Conservation (phyloP, 441 rosid genomes). For the Populus hybrid region DNA sequence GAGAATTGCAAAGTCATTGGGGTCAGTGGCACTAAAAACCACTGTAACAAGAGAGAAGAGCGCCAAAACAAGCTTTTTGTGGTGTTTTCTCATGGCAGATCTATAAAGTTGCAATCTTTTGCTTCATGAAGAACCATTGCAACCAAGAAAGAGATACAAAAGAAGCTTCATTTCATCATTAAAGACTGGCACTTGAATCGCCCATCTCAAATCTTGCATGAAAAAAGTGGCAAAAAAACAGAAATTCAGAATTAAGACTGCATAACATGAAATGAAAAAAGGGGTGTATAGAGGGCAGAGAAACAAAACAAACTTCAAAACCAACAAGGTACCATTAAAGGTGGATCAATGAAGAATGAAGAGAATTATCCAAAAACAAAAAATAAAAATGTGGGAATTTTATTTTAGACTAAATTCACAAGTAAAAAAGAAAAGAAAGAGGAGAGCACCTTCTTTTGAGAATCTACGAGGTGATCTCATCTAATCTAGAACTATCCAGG, state of each 20-base stretch:
- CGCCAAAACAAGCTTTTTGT: constrained; percentile 23
- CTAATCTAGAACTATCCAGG: background rate
- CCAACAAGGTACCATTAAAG: constrained; percentile 1
- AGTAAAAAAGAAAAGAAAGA: background rate
- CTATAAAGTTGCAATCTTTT: constrained; percentile 16
- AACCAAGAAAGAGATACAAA: constrained; percentile 5
- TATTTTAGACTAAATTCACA: background rate
- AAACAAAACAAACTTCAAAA: background rate
- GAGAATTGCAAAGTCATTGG: constrained; percentile 49
- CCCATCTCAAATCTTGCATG: constrained; percentile 29
- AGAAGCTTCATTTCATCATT: constrained; percentile 28
- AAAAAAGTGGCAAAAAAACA: background rate
- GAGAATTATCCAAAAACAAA: constrained; percentile 3
- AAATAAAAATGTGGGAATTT: background rate
- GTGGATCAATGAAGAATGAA: constrained; percentile 4
- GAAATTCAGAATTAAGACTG: constrained; percentile 11
- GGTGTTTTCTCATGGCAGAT: constrained; percentile 34
- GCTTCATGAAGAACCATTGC: constrained; percentile 11
- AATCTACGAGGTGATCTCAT: background rate
- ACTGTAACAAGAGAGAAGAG: constrained; percentile 23
- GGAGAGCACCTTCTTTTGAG: background rate
- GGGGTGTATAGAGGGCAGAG: background rate
- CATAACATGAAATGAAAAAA: background rate
- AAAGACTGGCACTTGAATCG: constrained; percentile 16
- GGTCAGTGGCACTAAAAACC: constrained; percentile 42